Evolutionary conservation across 768 basidiomycete species (phyloP).

Genomic region (Tricholoma matsutake): DNA sequence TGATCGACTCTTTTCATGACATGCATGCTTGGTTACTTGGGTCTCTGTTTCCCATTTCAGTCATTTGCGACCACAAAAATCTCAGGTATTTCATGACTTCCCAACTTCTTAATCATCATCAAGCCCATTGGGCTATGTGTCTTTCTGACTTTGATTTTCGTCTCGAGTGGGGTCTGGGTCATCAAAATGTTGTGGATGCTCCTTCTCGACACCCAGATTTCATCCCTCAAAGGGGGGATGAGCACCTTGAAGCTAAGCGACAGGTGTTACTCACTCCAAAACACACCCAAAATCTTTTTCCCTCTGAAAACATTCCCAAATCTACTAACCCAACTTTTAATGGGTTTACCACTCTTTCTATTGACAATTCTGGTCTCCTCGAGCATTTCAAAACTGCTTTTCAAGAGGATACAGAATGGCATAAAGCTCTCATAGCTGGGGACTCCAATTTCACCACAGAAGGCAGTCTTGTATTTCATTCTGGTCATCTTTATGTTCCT

Average conservation of each 20-base stretch:
- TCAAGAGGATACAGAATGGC: slow-evolving; percentile 14
- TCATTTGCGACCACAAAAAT: slow-evolving; percentile 35
- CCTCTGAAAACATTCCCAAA: neutral
- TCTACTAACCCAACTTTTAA: no score
- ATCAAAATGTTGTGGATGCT: slow-evolving; percentile 28
- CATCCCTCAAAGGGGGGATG: slow-evolving; percentile 27
- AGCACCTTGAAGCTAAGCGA: slow-evolving; percentile 14
- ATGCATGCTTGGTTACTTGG: slow-evolving; percentile 32
- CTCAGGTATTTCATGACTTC: slow-evolving; percentile 42
- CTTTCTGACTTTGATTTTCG: slow-evolving; percentile 37
- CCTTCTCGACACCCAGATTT: slow-evolving; percentile 30
- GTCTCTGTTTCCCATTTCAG: no score
- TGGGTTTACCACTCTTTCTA: slow-evolving; percentile 18
- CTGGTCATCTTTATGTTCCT: slow-evolving; percentile 19
- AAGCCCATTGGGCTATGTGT: slow-evolving; percentile 45
- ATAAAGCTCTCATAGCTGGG: slow-evolving; percentile 17
- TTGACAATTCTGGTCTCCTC: slow-evolving; percentile 26
- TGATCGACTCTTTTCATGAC: slow-evolving; percentile 35
- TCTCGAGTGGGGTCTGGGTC: slow-evolving; percentile 28
- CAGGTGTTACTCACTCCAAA: slow-evolving; percentile 27
- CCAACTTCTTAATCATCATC: slow-evolving; percentile 38
- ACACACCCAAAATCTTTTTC: slow-evolving; percentile 26
- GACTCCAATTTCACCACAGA: slow-evolving; percentile 15
- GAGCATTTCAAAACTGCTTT: slow-evolving; percentile 20
- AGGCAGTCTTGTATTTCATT: slow-evolving; percentile 23